phyloP scores from a whole-genome alignment of 768 basidiomycete species.

The Boletus rubropictus region DNA sequence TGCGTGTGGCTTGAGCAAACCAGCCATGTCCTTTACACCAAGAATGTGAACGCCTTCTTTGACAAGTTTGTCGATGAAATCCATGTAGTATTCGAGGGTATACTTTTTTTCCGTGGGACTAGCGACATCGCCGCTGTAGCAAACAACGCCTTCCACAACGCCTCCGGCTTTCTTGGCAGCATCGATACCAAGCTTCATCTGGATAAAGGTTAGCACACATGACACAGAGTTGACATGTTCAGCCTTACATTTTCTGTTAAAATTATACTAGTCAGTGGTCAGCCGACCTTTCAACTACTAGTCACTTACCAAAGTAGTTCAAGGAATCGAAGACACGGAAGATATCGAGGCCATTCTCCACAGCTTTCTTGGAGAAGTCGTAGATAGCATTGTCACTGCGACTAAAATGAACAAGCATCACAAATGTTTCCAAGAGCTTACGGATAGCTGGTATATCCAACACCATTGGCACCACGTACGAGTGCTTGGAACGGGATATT shows the following conservation, averaged over 20 bases:
- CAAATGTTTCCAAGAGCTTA: conserved; percentile 34
- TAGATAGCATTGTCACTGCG: conserved; percentile 94
- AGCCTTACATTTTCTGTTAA: conserved; percentile 60
- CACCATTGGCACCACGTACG: conserved; percentile 97
- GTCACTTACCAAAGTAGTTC: conserved; percentile 86
- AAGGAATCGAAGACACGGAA: conserved; percentile 99
- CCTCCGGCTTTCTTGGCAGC: conserved; percentile 99
- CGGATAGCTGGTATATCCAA: conserved; percentile 99
- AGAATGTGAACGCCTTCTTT: conserved; percentile 94
- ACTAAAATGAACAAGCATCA: conserved; percentile 6
- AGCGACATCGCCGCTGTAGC: conserved; percentile 97
- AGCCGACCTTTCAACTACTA: not conserved
- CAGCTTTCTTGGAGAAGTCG: conserved; percentile 98
- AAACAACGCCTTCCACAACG: conserved; percentile 94
- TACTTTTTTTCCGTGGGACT: conserved; percentile 95
- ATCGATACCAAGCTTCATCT: conserved; percentile 98
- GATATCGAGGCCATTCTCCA: conserved; percentile 99
- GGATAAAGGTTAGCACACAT: conserved; percentile 14
- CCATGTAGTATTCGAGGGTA: conserved; percentile 94
- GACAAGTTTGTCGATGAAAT: conserved; percentile 91
- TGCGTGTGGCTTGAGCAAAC: conserved; percentile 89
- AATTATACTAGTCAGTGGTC: conserved; percentile 4
- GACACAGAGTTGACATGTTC: not conserved
- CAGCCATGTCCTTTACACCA: conserved; percentile 99
- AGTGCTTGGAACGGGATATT: conserved; percentile 98